phyloP scores from a whole-genome alignment of 2,329 filamentous ascomycete species.

The Rasamsonia emersonii region DNA sequence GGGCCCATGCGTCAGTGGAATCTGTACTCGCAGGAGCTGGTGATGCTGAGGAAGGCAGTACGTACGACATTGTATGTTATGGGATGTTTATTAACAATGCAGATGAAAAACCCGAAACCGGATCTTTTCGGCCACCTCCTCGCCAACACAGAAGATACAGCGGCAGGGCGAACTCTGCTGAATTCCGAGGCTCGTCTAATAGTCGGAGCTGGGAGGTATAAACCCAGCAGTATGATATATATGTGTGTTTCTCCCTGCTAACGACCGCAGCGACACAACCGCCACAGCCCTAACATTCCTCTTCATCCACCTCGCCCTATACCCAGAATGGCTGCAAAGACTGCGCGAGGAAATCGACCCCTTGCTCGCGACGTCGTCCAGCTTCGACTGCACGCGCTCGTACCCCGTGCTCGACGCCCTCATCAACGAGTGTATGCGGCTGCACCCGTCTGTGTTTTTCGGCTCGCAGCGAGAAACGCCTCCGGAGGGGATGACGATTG shows the following conservation, averaged over 20 bases:
- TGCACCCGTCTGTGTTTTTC: slow-evolving; percentile 30
- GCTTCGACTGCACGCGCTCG: slow-evolving; percentile 17
- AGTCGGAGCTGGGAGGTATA: slow-evolving; percentile 4
- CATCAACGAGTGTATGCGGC: slow-evolving; percentile 34
- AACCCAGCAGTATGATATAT: neutral
- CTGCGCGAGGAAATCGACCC: slow-evolving; percentile 6
- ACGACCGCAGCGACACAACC: slow-evolving; percentile 3
- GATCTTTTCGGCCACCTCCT: slow-evolving; percentile 3
- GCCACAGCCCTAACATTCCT: slow-evolving; percentile 7
- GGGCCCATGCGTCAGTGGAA: slow-evolving; percentile 3
- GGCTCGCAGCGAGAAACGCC: slow-evolving; percentile 31
- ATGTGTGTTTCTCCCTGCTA: slow-evolving; percentile 1
- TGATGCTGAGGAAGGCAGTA: slow-evolving; percentile 2
- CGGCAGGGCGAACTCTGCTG: slow-evolving; percentile 1
- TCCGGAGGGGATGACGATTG: slow-evolving; percentile 28
- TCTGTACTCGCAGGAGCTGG: slow-evolving; percentile 1
- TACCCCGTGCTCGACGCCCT: slow-evolving; percentile 13
- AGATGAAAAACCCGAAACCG: slow-evolving; percentile 4
- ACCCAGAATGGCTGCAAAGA: slow-evolving; percentile 4
- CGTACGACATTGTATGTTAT: neutral
- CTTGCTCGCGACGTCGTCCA: neutral
- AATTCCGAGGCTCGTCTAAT: slow-evolving; percentile 4
- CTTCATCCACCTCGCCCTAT: slow-evolving; percentile 2
- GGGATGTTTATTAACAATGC: neutral
- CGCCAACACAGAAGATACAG: slow-evolving; percentile 3